phyloP scores from a whole-genome alignment of 2,329 filamentous ascomycete genomes.

The Pseudonectria foliicola region DNA sequence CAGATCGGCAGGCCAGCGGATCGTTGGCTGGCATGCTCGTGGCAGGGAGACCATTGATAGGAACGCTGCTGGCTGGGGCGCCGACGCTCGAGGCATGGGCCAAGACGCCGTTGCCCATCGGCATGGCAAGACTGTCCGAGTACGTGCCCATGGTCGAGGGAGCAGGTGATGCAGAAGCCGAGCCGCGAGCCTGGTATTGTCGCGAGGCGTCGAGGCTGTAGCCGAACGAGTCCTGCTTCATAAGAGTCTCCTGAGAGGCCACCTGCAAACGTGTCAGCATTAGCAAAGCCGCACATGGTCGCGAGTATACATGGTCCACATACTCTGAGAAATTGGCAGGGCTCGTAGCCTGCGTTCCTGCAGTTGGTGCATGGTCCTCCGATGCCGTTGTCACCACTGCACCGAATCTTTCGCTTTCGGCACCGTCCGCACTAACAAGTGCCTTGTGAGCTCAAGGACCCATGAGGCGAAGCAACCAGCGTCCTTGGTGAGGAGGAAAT shows the following conservation, averaged over 20 bases:
- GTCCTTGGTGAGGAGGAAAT: neutral
- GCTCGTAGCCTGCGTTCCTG: constrained; percentile 60
- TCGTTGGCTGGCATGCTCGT: constrained; percentile 5
- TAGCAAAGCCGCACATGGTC: neutral
- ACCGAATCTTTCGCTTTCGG: constrained; percentile 89
- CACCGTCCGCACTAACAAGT: constrained; percentile 75
- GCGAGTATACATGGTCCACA: constrained; percentile 10
- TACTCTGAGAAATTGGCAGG: constrained; percentile 79
- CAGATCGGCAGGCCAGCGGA: constrained; percentile 12
- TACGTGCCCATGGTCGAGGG: constrained; percentile 11
- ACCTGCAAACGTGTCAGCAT: constrained; percentile 19
- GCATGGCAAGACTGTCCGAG: constrained; percentile 12
- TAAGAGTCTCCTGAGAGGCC: constrained; percentile 24
- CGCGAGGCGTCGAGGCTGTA: constrained; percentile 27
- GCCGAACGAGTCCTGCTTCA: constrained; percentile 18
- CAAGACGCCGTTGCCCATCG: neutral
- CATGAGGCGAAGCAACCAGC: constrained; percentile 4
- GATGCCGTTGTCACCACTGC: constrained; percentile 75
- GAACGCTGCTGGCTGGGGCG: neutral
- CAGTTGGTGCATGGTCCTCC: constrained; percentile 80
- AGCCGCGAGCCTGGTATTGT: constrained; percentile 22
- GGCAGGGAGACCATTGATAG: too few species aligned
- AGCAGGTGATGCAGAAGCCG: constrained; percentile 10
- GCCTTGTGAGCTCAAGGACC: constrained; percentile 15
- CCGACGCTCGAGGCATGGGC: too few species aligned